phyloP scores from a whole-genome alignment of 371 early-diverging fungal genomes.

The Apophysomyces elegans region DNA sequence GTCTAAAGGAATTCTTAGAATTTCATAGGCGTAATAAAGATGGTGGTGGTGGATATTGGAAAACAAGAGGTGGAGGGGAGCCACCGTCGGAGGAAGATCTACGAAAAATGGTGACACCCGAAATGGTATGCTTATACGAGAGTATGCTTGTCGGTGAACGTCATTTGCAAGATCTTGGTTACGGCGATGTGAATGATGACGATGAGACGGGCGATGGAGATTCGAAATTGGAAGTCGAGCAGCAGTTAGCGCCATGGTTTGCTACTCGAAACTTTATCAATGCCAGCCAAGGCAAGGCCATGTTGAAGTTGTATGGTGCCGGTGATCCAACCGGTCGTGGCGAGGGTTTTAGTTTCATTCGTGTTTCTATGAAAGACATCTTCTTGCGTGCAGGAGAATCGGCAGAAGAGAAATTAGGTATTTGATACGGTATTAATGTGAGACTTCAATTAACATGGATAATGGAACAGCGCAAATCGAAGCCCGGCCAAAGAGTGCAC shows the following conservation, averaged over 20 bases:
- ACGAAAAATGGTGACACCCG: constrained; percentile 96
- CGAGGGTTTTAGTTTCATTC: constrained; percentile 98
- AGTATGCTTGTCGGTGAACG: constrained; percentile 97
- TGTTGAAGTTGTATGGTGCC: constrained; percentile 93
- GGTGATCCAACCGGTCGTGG: constrained; percentile 98
- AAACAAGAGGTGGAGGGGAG: constrained; percentile 78
- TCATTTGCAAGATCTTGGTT: constrained; percentile 94
- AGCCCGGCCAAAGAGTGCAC: constrained; percentile 82
- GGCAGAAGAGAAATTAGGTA: constrained; percentile 77
- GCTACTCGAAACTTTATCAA: constrained; percentile 96
- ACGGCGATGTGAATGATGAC: constrained; percentile 65
- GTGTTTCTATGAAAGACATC: constrained; percentile 97
- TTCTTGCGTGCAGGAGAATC: constrained; percentile 90
- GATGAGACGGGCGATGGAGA: constrained; percentile 75
- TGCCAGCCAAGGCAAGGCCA: constrained; percentile 90
- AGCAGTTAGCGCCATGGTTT: constrained; percentile 97
- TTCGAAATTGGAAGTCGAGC: constrained; percentile 84
- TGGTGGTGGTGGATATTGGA: constrained; percentile 87
- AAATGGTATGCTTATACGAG: constrained; percentile 97
- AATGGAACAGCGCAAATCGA: constrained; percentile 69
- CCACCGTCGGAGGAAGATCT: constrained; percentile 95
- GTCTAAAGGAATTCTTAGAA: constrained; percentile 96
- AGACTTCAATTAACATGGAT: background rate
- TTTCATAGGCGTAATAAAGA: constrained; percentile 89
- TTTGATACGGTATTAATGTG: background rate